Evolutionary conservation across 352 stramenopile genomes (phyloP), one percentile per base, ranked within the genome.

Genomic region (Pythium pyrilobum): DNA sequence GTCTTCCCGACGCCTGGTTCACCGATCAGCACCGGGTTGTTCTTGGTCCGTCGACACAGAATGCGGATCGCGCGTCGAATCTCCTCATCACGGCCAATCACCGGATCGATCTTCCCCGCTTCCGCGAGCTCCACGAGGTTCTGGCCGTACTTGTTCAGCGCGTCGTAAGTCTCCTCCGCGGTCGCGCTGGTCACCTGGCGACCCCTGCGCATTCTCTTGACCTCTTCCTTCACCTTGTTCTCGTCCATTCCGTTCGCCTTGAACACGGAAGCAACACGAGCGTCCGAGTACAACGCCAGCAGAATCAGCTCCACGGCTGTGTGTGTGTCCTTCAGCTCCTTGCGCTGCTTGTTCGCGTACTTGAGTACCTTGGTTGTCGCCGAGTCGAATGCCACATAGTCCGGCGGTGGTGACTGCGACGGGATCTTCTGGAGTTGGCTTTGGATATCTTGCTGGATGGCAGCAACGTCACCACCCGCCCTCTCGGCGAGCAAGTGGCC

Each of bases 1-100:
- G 97, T 99, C 74, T 99, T 99, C 24, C 97, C 97, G 4, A 98
- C 90, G 24, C 97, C 97, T 9, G 97, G 95, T 59, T 98, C 92
- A 13, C 97, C 97, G 5, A 98, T 96, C 20, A 99, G 65, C 28
- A 96, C 79, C 0, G 96, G 95, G 64, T 99, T 99, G 71, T 99
- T 99, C 77, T 99, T 99, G 12, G 92, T 98, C 23, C 96, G 83
- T 27, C 97, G 80, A 57, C 83, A 92, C 13, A 99, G 69, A 48
- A 99, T 98, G 52, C 97, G 95, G 28, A 99, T 94, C 7, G 96
- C 74, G 10, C 96, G 81, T 31, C 93, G 77, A 48, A 99, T 98
- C 70, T 99, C 96, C 62, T 97, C 89, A 50, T 99, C 97, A 12
- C 97, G 77, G 7, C 97, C 97, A 69, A 99, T 98, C 5, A 99